Conservation (phyloP, 345 rosid genomes). For the Populus deltoides region DNA sequence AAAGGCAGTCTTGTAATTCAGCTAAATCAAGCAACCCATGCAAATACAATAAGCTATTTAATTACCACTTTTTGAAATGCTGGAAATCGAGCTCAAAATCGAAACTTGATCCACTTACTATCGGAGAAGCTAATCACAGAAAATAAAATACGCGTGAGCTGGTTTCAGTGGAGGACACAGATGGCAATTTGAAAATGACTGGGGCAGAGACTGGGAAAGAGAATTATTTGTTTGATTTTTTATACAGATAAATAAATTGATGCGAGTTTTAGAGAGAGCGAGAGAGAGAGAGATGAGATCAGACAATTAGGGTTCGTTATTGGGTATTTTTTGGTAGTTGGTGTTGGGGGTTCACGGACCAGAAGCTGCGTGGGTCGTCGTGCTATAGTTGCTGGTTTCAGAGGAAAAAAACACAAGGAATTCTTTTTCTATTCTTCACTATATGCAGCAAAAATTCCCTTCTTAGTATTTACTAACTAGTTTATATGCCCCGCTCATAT, state of each 20-base stretch:
- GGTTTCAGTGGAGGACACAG: background rate
- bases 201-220: background rate
- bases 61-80: constrained; percentile 2
- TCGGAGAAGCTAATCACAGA: background rate
- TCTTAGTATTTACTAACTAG: background rate
- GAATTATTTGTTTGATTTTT: background rate
- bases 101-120: constrained; percentile 9
- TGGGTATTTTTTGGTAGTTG: background rate
- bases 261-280: background rate
- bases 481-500: too few relatives aligned
- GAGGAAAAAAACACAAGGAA: background rate
- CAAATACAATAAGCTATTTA: background rate
- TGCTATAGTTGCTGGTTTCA: background rate
- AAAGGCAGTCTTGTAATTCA: background rate
- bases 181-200: background rate
- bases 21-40: background rate
- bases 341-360: constrained; percentile 10
- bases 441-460: background rate
- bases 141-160: background rate
- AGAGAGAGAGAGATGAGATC: background rate
- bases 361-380: constrained; percentile 10
- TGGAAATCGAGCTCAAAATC: background rate
- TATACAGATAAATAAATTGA: background rate
- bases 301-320: constrained; percentile 5
- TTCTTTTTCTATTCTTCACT: background rate